A percentile compares a stretch with the other conserved stretches of the same genome.
Evolutionary conservation across 176 grass and related monocot species (phyloP).

Genomic region (Neostapfia colusana): DNA sequence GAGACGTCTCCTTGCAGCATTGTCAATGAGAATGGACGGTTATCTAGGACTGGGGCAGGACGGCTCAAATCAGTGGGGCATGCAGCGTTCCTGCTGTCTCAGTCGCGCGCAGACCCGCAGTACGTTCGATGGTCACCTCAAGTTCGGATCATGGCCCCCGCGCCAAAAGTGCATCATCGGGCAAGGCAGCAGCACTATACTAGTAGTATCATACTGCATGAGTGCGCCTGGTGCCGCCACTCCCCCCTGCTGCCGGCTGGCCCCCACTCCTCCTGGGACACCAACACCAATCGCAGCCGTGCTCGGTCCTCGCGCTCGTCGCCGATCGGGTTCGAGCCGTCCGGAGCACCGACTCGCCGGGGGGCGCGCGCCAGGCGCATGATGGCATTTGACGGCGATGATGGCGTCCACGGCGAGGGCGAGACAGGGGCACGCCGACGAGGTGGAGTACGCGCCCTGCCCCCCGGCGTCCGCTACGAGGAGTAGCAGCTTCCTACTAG

Average conservation of each 20-base stretch:
- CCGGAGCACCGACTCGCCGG: too few relatives aligned
- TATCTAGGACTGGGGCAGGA: not conserved
- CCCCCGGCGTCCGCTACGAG: not conserved
- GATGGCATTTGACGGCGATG: constrained; percentile 56
- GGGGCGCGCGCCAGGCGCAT: not conserved
- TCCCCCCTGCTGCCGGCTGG: not conserved
- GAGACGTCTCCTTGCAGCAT: too few relatives aligned
- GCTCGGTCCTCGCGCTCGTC: not conserved
- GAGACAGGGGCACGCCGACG: constrained; percentile 43
- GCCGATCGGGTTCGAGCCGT: not conserved
- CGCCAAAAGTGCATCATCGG: not conserved
- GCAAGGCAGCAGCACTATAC: not conserved
- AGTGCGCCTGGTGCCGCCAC: constrained; percentile 27
- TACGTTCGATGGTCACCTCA: constrained; percentile 38
- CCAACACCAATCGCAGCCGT: not conserved
- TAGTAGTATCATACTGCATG: constrained; percentile 25
- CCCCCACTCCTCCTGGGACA: not conserved
- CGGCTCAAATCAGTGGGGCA: not conserved
- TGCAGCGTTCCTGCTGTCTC: not conserved
- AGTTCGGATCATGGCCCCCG: constrained; percentile 21
- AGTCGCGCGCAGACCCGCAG: too few relatives aligned
- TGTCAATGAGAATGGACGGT: too few relatives aligned
- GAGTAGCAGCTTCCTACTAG: too few relatives aligned
- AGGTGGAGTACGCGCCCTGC: constrained; percentile 41
- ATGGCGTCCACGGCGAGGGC: constrained; percentile 43